phyloP scores from a whole-genome alignment of 2,329 filamentous ascomycete genomes.

The Penicillium thymicola region DNA sequence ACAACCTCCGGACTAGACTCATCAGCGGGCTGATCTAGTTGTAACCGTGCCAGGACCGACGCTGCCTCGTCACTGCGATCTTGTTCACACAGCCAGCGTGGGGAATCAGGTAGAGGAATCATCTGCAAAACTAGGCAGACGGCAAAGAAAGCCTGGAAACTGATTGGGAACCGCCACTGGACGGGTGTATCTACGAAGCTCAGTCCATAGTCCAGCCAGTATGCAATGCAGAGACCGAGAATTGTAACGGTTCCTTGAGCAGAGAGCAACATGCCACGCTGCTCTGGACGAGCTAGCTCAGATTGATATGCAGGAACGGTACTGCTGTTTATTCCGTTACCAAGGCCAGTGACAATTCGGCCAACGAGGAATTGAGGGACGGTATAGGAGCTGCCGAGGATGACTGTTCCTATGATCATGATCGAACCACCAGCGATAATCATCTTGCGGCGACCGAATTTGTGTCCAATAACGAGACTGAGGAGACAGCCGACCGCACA shows the following conservation, averaged over 20 bases:
- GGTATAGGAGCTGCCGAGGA: constrained; percentile 41
- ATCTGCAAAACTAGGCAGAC: constrained; percentile 36
- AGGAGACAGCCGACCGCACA: constrained; percentile 32
- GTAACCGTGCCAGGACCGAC: constrained; percentile 27
- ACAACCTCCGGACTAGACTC: constrained; percentile 18
- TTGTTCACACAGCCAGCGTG: constrained; percentile 37
- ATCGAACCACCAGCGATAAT: constrained; percentile 43
- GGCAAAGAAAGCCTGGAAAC: constrained; percentile 43
- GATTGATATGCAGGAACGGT: constrained; percentile 20
- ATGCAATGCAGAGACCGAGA: constrained; percentile 48
- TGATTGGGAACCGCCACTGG: constrained; percentile 46
- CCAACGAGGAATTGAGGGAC: constrained; percentile 47
- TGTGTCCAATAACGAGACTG: constrained; percentile 39
- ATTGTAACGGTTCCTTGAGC: constrained; percentile 38
- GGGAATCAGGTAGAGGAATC: constrained; percentile 39
- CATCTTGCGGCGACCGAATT: constrained; percentile 43
- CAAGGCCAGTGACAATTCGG: constrained; percentile 47
- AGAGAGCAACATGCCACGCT: constrained; percentile 18
- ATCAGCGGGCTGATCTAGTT: constrained; percentile 19
- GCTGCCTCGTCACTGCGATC: constrained; percentile 31
- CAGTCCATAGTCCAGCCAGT: constrained; percentile 47
- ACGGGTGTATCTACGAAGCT: constrained; percentile 31
- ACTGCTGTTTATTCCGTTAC: constrained; percentile 24
- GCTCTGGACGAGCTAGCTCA: constrained; percentile 20
- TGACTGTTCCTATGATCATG: constrained; percentile 46